Base-by-base conservation (phyloP, 768 basidiomycete species). In the Pleurotus giganteus region DNA sequence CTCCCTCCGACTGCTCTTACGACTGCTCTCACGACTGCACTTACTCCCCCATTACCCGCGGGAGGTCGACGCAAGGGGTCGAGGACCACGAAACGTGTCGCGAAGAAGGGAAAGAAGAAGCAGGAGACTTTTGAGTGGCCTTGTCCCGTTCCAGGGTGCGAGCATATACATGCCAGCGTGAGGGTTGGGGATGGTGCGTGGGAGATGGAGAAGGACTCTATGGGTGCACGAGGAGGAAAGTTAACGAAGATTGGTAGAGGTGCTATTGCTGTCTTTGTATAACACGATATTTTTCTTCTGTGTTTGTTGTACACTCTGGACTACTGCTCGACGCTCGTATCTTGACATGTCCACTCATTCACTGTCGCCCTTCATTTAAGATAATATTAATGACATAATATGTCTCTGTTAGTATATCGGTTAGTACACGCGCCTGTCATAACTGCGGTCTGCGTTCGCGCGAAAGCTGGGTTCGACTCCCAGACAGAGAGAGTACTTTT, bases 81-180 rank as follows among this genome's bases (percentile, higher is more conserved):
- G 57, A 21, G 64, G 66, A 52, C 64, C 13, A 51, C 59, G 23
- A 39, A 47, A 56, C 58, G 56, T 7, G 21, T 42, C 12, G 50
- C 68, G 58, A 61, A 77, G 72, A 69, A 68, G 52, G 63, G 70
- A 57, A 59, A 69, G 55, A 58, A 76, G 63, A 78, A 50, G 27
- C 32, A 84, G 61, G 82, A 70, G 27, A 73, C 74, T 61, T 73
- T 78, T 60, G 74, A 80, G 61, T 91, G 85, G 85, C 60, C 42
- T 13, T 91, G 88, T 62, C 88, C 88, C 0, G 84, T 89, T 1
- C 59, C 72, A 2, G 75, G 75, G 1, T 91, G 88, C 62, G 77
- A 69, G 8, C 66, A 65, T 12, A 59, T 71, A 31, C 87, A 89
- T 65, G 68, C 71, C 9, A 88, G 86, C 58, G 74, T 86, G 29